Evolutionary conservation across 75 land plant genomes (phyloP).

Genomic region (Cryptomeria japonica): DNA sequence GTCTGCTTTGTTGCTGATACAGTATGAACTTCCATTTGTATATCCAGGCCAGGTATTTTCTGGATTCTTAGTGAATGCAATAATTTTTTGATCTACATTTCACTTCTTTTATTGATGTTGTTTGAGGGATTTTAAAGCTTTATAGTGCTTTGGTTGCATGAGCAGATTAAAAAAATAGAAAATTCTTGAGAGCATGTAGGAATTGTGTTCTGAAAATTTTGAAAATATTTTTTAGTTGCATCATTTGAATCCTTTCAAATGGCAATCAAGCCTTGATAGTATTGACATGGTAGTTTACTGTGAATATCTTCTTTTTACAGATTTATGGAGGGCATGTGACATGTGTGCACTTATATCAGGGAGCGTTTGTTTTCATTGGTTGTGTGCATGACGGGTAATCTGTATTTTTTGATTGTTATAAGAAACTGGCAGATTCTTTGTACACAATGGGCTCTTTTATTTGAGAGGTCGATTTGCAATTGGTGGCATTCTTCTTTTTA

Average conservation of each 20-base stretch:
- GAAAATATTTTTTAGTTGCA: neutral
- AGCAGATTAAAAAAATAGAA: neutral
- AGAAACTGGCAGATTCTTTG: neutral
- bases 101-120: conserved; percentile 8
- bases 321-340: conserved; percentile 85
- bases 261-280: neutral
- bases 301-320: conserved; percentile 39
- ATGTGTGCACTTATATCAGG: conserved; percentile 78
- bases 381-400: conserved; percentile 95
- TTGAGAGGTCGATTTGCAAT: neutral
- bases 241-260: neutral
- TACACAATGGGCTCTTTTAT: neutral
- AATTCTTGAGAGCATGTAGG: neutral
- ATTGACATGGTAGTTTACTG: neutral
- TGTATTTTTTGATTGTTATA: neutral
- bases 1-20: conserved; percentile 31
- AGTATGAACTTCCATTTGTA: conserved; percentile 97
- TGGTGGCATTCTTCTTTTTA: neutral
- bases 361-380: conserved; percentile 98
- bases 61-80: neutral
- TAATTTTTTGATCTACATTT: neutral
- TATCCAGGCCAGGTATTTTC: conserved; percentile 91
- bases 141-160: neutral
- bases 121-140: neutral
- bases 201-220: neutral